Percentiles rank a stretch among this genome's conserved stretches.
Conservation (phyloP, 1,139 yeast species). For the Yamadazyma songkhlaensis region DNA sequence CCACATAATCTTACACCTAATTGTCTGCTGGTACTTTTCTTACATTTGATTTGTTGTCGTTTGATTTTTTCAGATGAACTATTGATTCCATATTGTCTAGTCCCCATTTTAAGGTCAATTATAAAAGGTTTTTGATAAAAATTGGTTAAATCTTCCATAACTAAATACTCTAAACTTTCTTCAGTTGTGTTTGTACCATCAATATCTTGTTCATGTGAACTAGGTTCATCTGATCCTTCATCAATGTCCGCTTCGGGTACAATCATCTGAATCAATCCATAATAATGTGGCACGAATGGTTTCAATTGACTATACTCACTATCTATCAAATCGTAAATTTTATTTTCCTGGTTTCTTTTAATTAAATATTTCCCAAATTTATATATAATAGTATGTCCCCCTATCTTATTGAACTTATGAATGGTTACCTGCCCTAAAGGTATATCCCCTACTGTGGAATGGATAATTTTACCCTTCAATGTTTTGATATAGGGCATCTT, state of each 20-base stretch:
- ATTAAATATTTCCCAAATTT: constrained; percentile 95
- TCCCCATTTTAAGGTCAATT: constrained; percentile 95
- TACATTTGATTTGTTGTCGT: constrained; percentile 83
- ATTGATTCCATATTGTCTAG: constrained; percentile 96
- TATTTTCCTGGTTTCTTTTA: constrained; percentile 84
- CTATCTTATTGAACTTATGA: constrained; percentile 65
- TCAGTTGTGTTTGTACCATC: neutral
- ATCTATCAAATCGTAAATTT: constrained; percentile 79
- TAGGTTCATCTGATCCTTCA: neutral
- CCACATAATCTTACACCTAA: constrained; percentile 96
- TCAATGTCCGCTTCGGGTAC: constrained; percentile 22
- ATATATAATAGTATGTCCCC: constrained; percentile 97
- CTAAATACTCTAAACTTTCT: constrained; percentile 50
- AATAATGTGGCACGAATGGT: constrained; percentile 86
- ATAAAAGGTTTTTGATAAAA: constrained; percentile 87
- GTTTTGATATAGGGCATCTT: constrained; percentile 5
- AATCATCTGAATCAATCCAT: constrained; percentile 46
- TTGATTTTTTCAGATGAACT: constrained; percentile 69
- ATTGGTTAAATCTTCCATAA: constrained; percentile 85
- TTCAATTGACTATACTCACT: constrained; percentile 76
- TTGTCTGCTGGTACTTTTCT: constrained; percentile 71
- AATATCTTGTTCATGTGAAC: neutral
- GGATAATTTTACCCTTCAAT: constrained; percentile 1
- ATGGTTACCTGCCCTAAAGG: constrained; percentile 53
- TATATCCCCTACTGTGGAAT: constrained; percentile 3